phyloP scores from a whole-genome alignment of 169 alveolate genomes.

The Eimeria praecox region DNA sequence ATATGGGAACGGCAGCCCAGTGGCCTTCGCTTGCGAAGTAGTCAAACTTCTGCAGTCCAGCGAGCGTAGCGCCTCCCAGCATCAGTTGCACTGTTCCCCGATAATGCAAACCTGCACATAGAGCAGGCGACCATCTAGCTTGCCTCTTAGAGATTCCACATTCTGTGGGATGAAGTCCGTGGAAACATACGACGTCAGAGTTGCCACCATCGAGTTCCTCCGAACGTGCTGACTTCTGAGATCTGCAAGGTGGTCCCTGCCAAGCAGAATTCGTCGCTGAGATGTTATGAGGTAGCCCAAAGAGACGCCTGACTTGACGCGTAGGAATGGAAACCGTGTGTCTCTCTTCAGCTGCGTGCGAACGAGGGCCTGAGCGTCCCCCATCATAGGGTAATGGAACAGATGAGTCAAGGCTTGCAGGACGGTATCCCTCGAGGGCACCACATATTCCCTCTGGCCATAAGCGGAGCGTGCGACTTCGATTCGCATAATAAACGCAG shows the following conservation, averaged over 20 bases:
- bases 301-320: slow-evolving; percentile 63
- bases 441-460: slow-evolving; percentile 69
- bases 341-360: slow-evolving; percentile 63
- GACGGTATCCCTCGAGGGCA: slow-evolving; percentile 74
- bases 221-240: slow-evolving; percentile 65
- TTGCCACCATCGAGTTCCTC: slow-evolving; percentile 74
- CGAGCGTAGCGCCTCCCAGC: not conserved
- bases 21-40: not conserved
- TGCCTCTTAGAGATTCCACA: slow-evolving; percentile 55
- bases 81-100: slow-evolving; percentile 64
- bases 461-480: slow-evolving; percentile 70
- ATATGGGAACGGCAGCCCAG: not conserved
- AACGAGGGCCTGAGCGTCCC: slow-evolving; percentile 73
- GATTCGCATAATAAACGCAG: slow-evolving; percentile 72
- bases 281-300: slow-evolving; percentile 50
- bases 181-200: slow-evolving; percentile 62
- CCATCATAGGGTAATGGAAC: slow-evolving; percentile 52
- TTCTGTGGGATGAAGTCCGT: slow-evolving; percentile 73
- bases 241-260: slow-evolving; percentile 64
- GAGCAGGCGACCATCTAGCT: slow-evolving; percentile 58
- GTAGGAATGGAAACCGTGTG: slow-evolving; percentile 57
- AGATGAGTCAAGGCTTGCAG: slow-evolving; percentile 62
- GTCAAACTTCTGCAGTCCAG: not conserved
- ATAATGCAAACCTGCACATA: slow-evolving; percentile 68
- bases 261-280: slow-evolving; percentile 55